Conservation (phyloP, 2,329 filamentous ascomycete species). For the Fusarium sp. region DNA sequence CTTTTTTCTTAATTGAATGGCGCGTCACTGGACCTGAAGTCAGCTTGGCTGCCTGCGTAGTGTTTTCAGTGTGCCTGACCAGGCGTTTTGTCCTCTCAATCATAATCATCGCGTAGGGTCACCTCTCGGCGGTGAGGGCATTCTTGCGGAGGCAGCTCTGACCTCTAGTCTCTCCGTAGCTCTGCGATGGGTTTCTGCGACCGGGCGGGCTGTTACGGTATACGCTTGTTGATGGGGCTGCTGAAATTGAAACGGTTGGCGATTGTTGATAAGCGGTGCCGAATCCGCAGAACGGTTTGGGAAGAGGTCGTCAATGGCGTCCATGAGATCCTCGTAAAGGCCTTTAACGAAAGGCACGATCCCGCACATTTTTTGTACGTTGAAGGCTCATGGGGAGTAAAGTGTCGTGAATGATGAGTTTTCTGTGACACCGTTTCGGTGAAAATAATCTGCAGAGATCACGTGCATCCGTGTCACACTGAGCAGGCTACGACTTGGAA, state of each 20-base stretch:
- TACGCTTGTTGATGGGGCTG: constrained; percentile 3
- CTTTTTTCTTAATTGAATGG: too few relatives aligned
- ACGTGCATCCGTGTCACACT: background rate
- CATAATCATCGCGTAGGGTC: background rate
- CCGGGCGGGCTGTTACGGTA: background rate
- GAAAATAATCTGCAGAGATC: background rate
- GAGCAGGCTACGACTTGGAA: background rate
- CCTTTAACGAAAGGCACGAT: background rate
- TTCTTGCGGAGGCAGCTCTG: background rate
- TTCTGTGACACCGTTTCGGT: background rate
- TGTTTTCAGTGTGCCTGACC: background rate
- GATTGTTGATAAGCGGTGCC: background rate
- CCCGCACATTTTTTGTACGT: constrained; percentile 1
- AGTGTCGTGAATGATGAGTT: background rate
- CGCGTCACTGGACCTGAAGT: background rate
- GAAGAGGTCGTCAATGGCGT: constrained; percentile 21
- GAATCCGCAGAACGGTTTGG: background rate
- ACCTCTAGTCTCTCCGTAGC: background rate
- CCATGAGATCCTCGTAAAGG: constrained; percentile 8
- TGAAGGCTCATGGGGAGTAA: background rate
- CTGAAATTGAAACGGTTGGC: background rate
- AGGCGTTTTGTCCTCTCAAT: too few relatives aligned
- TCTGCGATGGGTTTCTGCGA: background rate
- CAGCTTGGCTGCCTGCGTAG: background rate
- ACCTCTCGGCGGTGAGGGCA: background rate